Percentiles rank a stretch among this genome's conserved stretches.
These are phyloP conservation scores for Hawksworthiomyces lignivorus DNA, from an alignment of 2,329 filamentous ascomycete species.

Conservation along the genomic window DNA sequence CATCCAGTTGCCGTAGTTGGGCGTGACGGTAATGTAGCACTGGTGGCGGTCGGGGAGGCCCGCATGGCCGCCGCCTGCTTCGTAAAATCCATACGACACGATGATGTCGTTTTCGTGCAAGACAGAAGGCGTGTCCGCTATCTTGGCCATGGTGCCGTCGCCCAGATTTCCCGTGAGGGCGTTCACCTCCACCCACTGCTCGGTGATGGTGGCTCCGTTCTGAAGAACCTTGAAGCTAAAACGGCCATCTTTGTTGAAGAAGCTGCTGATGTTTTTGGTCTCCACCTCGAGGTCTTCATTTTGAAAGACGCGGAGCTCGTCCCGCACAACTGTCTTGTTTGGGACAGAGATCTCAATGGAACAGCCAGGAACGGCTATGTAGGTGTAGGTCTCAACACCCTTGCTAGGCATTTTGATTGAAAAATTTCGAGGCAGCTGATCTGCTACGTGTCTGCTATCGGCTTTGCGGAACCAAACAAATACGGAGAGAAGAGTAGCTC, in stretches of 20 bases:
- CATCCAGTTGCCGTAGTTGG: constrained; percentile 37
- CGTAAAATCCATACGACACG: constrained; percentile 40
- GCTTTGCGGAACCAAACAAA: no score
- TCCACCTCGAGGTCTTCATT: constrained; percentile 38
- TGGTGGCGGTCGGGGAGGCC: constrained; percentile 35
- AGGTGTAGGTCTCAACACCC: constrained; percentile 30
- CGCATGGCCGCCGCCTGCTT: constrained; percentile 35
- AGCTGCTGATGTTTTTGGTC: constrained; percentile 29
- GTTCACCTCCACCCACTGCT: constrained; percentile 39
- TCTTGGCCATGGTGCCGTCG: constrained; percentile 30
- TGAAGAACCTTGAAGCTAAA: constrained; percentile 33
- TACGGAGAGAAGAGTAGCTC: no score
- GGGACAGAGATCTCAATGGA: constrained; percentile 38
- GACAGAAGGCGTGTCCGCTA: constrained; percentile 24
- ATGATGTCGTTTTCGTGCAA: constrained; percentile 28
- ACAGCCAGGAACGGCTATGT: constrained; percentile 30
- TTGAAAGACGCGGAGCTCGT: constrained; percentile 27
- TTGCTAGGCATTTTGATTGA: constrained; percentile 31
- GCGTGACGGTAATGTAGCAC: constrained; percentile 37
- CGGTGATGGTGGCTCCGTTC: constrained; percentile 30
- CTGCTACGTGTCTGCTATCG: no score
- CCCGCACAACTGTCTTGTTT: constrained; percentile 24
- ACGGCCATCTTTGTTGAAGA: constrained; percentile 35
- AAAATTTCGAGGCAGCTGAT: no score
- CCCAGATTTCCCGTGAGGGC: constrained; percentile 34